A percentile compares a stretch with the other conserved stretches of the same genome.
These are phyloP conservation scores for Fonsecaea multimorphosa DNA, from an alignment of 2,329 filamentous ascomycete species.

Conservation along the genomic window DNA sequence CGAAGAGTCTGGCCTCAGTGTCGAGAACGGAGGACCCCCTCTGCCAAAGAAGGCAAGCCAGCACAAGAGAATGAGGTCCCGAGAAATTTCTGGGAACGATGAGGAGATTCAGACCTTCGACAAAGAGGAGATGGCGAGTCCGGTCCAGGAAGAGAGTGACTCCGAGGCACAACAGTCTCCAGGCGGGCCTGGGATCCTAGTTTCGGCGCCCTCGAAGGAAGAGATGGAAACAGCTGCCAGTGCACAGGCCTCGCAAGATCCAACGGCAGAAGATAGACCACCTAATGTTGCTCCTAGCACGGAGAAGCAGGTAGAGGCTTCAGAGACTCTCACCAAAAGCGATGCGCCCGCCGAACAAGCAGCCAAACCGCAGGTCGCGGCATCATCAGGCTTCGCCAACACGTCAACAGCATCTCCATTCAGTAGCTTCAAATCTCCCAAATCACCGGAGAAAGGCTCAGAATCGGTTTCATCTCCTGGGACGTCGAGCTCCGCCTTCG, in stretches of 20 bases:
- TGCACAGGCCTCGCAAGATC: neutral
- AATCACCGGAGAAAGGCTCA: conserved; percentile 40
- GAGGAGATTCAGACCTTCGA: conserved; percentile 27
- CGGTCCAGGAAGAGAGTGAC: conserved; percentile 38
- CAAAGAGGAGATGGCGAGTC: conserved; percentile 32
- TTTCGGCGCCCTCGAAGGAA: conserved; percentile 28
- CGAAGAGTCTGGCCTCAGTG: conserved; percentile 40
- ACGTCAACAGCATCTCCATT: conserved; percentile 52
- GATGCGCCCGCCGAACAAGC: neutral
- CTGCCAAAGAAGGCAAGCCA: conserved; percentile 35
- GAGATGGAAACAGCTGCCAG: conserved; percentile 25
- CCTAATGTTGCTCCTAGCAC: neutral
- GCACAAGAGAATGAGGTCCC: conserved; percentile 46
- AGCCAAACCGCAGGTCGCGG: conserved; percentile 19
- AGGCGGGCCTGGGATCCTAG: conserved; percentile 37
- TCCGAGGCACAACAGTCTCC: conserved; percentile 37
- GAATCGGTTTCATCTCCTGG: conserved; percentile 35
- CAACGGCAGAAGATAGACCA: conserved; percentile 2
- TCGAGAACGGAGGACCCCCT: conserved; percentile 35
- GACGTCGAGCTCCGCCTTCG: conserved; percentile 68
- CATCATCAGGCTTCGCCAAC: conserved; percentile 49
- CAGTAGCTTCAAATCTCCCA: conserved; percentile 44
- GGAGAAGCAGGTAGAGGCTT: neutral
- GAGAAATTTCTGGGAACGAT: conserved; percentile 39
- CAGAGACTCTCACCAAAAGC: neutral